Evolutionary conservation across 202 grass and related monocot species (phyloP).

Genomic region (Eragrostis tef): DNA sequence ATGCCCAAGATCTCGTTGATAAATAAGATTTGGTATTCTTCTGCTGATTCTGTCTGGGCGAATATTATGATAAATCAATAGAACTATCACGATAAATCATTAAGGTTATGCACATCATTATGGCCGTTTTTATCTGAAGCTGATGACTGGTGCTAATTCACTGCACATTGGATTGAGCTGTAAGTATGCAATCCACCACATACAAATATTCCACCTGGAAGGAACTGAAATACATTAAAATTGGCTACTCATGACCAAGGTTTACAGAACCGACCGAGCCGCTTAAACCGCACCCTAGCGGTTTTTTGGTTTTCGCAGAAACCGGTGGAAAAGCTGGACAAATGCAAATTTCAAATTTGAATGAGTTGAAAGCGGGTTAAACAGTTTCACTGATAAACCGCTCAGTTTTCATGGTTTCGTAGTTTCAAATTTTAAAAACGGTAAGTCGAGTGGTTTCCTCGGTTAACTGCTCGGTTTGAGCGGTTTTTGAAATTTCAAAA

Average conservation of each 20-base stretch:
- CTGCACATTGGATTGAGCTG: neutral
- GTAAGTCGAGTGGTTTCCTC: too few species aligned
- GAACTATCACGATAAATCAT: neutral
- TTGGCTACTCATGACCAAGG: neutral
- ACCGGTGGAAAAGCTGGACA: too few species aligned
- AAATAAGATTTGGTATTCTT: constrained; percentile 17
- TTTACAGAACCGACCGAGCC: too few species aligned
- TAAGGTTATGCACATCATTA: neutral
- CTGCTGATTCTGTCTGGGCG: neutral
- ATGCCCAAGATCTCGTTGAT: neutral
- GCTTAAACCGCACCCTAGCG: too few species aligned
- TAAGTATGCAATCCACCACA: neutral
- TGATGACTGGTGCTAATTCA: neutral
- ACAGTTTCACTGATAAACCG: too few species aligned
- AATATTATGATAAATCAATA: neutral
- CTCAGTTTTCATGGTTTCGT: too few species aligned
- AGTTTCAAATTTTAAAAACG: too few species aligned
- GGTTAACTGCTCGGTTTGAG: too few species aligned
- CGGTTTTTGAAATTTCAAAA: too few species aligned
- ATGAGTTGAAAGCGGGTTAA: too few species aligned
- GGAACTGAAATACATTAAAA: neutral
- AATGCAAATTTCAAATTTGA: too few species aligned
- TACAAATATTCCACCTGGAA: neutral
- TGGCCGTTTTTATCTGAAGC: neutral
- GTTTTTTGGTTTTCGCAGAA: too few species aligned